Base-by-base conservation (phyloP, 2,329 filamentous ascomycete genomes). In the Ceratocystis cubensis region DNA sequence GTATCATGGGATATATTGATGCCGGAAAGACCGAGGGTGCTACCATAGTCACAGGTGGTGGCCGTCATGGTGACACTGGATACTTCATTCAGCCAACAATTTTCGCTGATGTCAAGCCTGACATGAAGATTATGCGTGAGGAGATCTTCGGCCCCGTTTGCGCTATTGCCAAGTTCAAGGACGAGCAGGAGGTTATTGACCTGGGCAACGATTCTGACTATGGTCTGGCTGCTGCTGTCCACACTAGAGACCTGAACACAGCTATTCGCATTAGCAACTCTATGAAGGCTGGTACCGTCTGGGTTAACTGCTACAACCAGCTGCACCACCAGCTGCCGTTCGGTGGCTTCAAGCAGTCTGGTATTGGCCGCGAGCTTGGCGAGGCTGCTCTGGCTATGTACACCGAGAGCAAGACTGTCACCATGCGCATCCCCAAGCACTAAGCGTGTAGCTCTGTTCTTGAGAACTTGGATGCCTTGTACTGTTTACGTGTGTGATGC, bases 81-180 rank as follows among this genome's bases (percentile, higher is more conserved):
- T 73, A 70, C 64, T 74, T 71, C 62, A 69, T 73, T 57, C 68
- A 72, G 64, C 73, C 73, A 5, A 73, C 72, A 7, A 71, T 74
- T n/a, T 71, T 74, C 57, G 70, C 64, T 28, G 66, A 75, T 68
- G 22, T 71, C 5, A 70, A 70, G 25, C 71, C 73, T n/a, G 64
- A 71, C 7, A 71, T 74, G 25, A 75, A 74, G 66, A 79, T 86
- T 63, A 81, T 81, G 73, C 78, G 80, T 22, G 83, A 87, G 69
- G 84, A 87, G 68, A 78, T 87, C 0, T 88, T 88, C 69, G 84
- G 85, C 0, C 84, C 85, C 0, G 84, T 88, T 3, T 80, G 84
- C 0, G 80, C 79, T 28, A 80, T 87, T 69, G 79, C 79, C 65
- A 79, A 69, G 75, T 75, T 77, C 65, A 70, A 70, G 22, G 72